Evolutionary conservation across 768 basidiomycete genomes (phyloP), one percentile per base, ranked within the genome.

Genomic region (Tulasnella sp.): DNA sequence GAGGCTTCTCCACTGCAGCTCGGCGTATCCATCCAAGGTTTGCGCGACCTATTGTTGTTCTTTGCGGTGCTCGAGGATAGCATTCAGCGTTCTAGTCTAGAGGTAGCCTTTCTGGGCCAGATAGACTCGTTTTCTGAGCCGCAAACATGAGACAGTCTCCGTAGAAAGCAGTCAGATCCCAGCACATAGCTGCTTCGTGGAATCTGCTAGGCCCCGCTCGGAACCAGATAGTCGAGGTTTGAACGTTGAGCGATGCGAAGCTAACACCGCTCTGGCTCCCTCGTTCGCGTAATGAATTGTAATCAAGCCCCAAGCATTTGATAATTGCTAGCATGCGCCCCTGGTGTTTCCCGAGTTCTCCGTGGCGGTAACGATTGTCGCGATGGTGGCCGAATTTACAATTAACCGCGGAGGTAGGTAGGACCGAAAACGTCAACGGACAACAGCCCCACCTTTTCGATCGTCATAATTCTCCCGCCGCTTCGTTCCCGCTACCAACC

Each of bases 311-410:
- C 56, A 24, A n/a, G 6, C 27, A n/a, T 44, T 68, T 68, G 62
- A 31, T 14, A 34, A 68, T 34, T 34, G n/a, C 2, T 27, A 68
- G 16, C 62, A 8, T 68, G 27, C 31, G 7, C 34, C 27, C 62
- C 62, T 68, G 62, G 62, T 31, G 18, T 31, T 31, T 27, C 16
- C 62, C 62, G 34, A 68, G 62, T 68, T 68, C 62, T 68, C 62
- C 62, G 62, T 68, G 62, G 34, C 34, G 27, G 62, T 34, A 5
- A 34, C 6, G 24, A 68, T 34, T 68, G n/a, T 31, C n/a, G 62
- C 62, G 62, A 68, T 68, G 62, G 34, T 68, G 31, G 34, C 62
- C 62, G 62, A 68, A 68, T 68, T n/a, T 68, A 68, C 62, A 68
- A 68, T 68, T 68, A n/a, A 68, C 14, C 31, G 62, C 62, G 62